phyloP scores from a whole-genome alignment of 1,284 basidiomycete species.

The Boletus holoroseus region DNA sequence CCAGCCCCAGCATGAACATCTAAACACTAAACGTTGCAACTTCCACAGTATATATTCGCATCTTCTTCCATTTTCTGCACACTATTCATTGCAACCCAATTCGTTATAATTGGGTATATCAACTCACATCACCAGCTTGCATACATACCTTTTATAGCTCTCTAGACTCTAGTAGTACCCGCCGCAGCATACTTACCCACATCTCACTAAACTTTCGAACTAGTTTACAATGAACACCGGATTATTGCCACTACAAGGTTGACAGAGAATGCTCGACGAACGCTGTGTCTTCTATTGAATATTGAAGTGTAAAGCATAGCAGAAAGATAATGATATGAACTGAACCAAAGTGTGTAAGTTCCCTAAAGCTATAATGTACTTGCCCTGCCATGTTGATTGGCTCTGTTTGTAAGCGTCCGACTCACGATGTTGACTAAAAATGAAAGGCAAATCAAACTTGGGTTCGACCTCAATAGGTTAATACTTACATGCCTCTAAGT shows the following conservation, averaged over 20 bases:
- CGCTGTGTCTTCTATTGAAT: conserved; percentile 9
- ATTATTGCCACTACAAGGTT: conserved; percentile 7
- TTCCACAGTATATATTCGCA: conserved; percentile 25
- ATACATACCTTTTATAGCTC: conserved; percentile 21
- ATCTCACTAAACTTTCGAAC: conserved; percentile 6
- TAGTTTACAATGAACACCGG: conserved; percentile 18
- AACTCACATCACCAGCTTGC: conserved; percentile 11
- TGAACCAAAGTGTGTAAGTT: not conserved
- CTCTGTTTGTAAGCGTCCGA: conserved; percentile 55
- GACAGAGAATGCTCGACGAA: not conserved
- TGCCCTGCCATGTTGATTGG: conserved; percentile 32
- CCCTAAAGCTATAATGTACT: conserved; percentile 9
- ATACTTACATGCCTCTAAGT: conserved; percentile 75
- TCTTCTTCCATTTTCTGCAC: conserved; percentile 2
- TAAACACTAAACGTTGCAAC: conserved; percentile 7
- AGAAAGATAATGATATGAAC: not conserved
- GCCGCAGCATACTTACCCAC: conserved; percentile 16
- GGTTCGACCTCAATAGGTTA: not conserved
- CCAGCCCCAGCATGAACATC: not conserved
- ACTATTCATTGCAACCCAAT: conserved; percentile 12
- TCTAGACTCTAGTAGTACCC: conserved; percentile 21
- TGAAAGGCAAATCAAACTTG: not conserved
- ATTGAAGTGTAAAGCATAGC: conserved; percentile 3
- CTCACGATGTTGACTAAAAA: conserved; percentile 68
- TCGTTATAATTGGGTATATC: conserved; percentile 14